Percentiles rank a stretch among this genome's conserved stretches.
These are phyloP conservation scores for Trichoderma breve DNA, from an alignment of 2,329 filamentous ascomycete genomes.

Conservation along the genomic window DNA sequence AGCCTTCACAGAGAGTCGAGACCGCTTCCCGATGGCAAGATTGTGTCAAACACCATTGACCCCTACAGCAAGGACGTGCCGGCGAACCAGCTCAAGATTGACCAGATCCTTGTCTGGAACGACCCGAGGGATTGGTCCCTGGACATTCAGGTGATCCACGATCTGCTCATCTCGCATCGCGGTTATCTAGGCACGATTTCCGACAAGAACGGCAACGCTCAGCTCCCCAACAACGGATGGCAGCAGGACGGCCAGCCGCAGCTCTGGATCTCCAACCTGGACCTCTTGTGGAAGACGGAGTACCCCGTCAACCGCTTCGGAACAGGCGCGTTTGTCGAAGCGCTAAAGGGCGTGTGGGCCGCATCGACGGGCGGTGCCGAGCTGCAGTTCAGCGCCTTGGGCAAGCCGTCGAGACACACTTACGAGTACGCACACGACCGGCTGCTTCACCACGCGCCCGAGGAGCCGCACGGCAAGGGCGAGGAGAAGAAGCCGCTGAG, in stretches of 20 bases:
- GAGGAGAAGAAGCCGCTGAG: slow-evolving; percentile 60
- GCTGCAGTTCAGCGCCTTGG: slow-evolving; percentile 67
- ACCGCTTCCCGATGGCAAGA: slow-evolving; percentile 36
- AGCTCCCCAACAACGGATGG: slow-evolving; percentile 72
- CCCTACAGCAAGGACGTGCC: slow-evolving; percentile 37
- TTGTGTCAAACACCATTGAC: slow-evolving; percentile 32
- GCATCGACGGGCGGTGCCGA: slow-evolving; percentile 63
- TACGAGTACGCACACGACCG: slow-evolving; percentile 79
- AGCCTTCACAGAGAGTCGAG: slow-evolving; percentile 32
- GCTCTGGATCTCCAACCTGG: slow-evolving; percentile 86
- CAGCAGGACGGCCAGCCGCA: slow-evolving; percentile 76
- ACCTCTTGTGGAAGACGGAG: slow-evolving; percentile 82
- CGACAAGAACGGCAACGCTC: slow-evolving; percentile 62
- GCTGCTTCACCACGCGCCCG: slow-evolving; percentile 52
- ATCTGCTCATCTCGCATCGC: slow-evolving; percentile 74
- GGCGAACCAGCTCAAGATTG: slow-evolving; percentile 64
- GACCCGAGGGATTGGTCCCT: slow-evolving; percentile 96
- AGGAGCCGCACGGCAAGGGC: slow-evolving; percentile 21
- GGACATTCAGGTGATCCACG: slow-evolving; percentile 79
- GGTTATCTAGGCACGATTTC: slow-evolving; percentile 82
- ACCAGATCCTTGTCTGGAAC: slow-evolving; percentile 91
- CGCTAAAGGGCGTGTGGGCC: slow-evolving; percentile 76
- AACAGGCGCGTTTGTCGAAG: slow-evolving; percentile 85
- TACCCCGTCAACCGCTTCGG: slow-evolving; percentile 85
- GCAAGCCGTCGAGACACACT: slow-evolving; percentile 76